Percentiles rank a stretch among this genome's conserved stretches.
These are phyloP conservation scores for Protomyces gravidus DNA, from an alignment of 1,139 yeast genomes.

Conservation along the genomic window DNA sequence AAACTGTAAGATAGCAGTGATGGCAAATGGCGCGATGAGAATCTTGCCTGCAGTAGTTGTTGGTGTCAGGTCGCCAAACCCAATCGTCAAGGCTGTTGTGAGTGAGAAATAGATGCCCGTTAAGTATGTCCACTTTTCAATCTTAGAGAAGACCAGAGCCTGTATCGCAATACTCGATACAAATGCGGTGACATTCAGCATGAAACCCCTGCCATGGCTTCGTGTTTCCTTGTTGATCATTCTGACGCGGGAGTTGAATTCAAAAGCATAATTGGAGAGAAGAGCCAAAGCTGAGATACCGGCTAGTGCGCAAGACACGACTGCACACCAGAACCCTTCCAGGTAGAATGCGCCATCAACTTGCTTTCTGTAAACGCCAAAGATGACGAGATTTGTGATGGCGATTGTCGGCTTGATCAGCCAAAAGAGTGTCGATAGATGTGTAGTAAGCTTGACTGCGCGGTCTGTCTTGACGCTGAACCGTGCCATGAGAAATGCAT, in stretches of 20 bases:
- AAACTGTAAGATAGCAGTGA: slow-evolving; percentile 27
- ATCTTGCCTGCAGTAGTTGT: slow-evolving; percentile 20
- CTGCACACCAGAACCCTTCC: slow-evolving; percentile 24
- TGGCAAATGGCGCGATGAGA: slow-evolving; percentile 9
- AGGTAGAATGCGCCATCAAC: slow-evolving; percentile 8
- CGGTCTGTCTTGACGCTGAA: slow-evolving; percentile 10
- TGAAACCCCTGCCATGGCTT: slow-evolving; percentile 16
- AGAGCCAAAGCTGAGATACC: slow-evolving; percentile 5
- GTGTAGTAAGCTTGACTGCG: slow-evolving; percentile 2
- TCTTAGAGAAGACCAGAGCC: slow-evolving; percentile 18
- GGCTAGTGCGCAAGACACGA: slow-evolving; percentile 19
- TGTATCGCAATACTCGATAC: slow-evolving; percentile 2
- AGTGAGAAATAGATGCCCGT: slow-evolving; percentile 16
- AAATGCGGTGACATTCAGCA: slow-evolving; percentile 23
- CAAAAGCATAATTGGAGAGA: slow-evolving; percentile 7
- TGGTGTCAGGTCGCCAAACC: slow-evolving; percentile 23
- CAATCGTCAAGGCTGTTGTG: slow-evolving; percentile 15
- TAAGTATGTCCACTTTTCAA: slow-evolving; percentile 19
- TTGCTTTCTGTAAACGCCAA: slow-evolving; percentile 3
- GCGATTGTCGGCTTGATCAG: slow-evolving; percentile 13
- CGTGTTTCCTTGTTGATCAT: slow-evolving; percentile 12
- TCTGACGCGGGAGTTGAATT: slow-evolving; percentile 6
- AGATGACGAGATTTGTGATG: slow-evolving; percentile 15
- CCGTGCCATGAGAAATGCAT: slow-evolving; percentile 10
- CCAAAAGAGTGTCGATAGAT: slow-evolving; percentile 14